Evolutionary conservation across 2,329 filamentous ascomycete genomes (phyloP), one percentile per base, ranked within the genome.

Genomic region (Sarocladiaceae sp.): DNA sequence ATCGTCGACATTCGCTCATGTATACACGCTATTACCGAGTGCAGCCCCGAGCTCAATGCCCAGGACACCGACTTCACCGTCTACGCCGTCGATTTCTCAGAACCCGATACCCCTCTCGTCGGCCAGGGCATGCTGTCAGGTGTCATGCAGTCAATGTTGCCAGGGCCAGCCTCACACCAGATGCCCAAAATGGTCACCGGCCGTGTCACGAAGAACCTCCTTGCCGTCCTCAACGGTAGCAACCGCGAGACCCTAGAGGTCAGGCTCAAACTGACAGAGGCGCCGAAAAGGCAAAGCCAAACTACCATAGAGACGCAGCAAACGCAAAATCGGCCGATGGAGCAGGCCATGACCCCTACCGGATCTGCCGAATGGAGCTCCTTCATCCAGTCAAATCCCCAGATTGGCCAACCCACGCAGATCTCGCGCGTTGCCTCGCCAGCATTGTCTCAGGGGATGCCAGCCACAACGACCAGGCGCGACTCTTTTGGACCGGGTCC

Each of bases 41-140:
- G 74, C 68, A 97, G 93, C 60, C 93, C 93, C 29, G 93, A 98
- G 66, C 76, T 98, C 35, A 55, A 56, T 7, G 78, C 58, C 72
- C 84, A 70, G 60, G 84, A 66, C 68, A 68, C 78, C 63, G 90
- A 98, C 67, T 98, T 93, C 66, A 93, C 89, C n/a, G 82, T 98
- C 46, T 98, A 98, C 65, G 89, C 91, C 23, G 88, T 88, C 68
- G 93, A 98, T 64, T 97, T 91, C 63, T 96, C 93, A 11, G 93
- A 98, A 66, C 86, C 87, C 51, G 90, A 96, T 58, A 88, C 83
- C 15, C 93, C 94, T 44, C 74, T 97, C 45, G 91, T 96, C 19
- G 93, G 93, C 18, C 91, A 98, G 64, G 93, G 94, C 44, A 88
- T 97, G 82, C 73, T 98, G 16, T 97, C 93, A 29, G 85, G 85